These are phyloP conservation scores for Ceratobasidium sp. DNA, from an alignment of 1,284 basidiomycete species.

Conservation along the genomic window DNA sequence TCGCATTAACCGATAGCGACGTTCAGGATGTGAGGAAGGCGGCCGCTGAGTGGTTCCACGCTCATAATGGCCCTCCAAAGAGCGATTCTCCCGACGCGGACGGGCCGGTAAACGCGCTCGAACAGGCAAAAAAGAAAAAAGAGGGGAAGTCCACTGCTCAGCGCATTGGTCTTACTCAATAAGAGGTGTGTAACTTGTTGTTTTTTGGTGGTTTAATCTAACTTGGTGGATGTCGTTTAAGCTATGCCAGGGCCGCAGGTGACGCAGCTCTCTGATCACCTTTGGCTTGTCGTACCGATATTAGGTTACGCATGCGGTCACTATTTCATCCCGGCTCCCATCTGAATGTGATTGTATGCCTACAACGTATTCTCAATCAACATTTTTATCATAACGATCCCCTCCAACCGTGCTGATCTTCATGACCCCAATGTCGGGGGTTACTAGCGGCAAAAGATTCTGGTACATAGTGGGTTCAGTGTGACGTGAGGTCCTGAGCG, in stretches of 20 bases:
- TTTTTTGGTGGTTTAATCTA: no score
- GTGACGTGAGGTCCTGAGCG: background rate
- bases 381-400: constrained; percentile 3
- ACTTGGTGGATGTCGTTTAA: no score
- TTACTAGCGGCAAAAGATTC: constrained; percentile 35
- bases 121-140: constrained; percentile 33
- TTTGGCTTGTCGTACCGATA: no score
- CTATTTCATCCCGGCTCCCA: no score
- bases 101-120: constrained; percentile 31
- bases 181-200: background rate
- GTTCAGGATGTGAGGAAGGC: constrained; percentile 30
- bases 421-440: constrained; percentile 31
- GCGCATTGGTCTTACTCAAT: constrained; percentile 25
- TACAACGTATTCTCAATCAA: background rate
- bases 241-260: no score
- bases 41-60: background rate
- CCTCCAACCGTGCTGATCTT: constrained; percentile 26
- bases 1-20: constrained; percentile 11
- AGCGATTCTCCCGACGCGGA: background rate
- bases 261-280: no score
- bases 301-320: no score
- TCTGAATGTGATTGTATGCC: no score
- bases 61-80: background rate
- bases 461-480: background rate
- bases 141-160: constrained; percentile 34